Evolutionary conservation across 1,139 yeast genomes (phyloP).

Genomic region (Spencermartinsiella ligniputridi): DNA sequence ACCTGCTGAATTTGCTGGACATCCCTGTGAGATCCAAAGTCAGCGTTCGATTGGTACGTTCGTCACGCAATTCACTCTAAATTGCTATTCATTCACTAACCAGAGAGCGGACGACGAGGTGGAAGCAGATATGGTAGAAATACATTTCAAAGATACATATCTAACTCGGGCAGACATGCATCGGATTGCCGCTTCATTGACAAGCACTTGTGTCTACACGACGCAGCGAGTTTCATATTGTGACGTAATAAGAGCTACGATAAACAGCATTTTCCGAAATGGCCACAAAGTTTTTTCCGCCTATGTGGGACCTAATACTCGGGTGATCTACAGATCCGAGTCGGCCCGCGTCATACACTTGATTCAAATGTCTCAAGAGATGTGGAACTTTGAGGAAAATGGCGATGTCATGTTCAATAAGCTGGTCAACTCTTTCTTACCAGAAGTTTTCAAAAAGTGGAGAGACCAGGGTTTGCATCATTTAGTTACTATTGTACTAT

Average conservation of each 20-base stretch:
- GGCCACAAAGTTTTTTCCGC: slow-evolving; percentile 54
- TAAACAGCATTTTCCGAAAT: slow-evolving; percentile 62
- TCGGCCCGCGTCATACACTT: slow-evolving; percentile 80
- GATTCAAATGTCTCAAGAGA: slow-evolving; percentile 86
- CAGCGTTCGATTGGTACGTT: slow-evolving; percentile 47
- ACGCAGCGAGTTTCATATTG: slow-evolving; percentile 64
- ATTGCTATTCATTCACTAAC: background rate
- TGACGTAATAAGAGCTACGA: slow-evolving; percentile 58
- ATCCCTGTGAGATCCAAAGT: slow-evolving; percentile 64
- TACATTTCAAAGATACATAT: slow-evolving; percentile 74
- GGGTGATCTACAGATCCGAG: slow-evolving; percentile 82
- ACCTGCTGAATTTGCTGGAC: slow-evolving; percentile 58
- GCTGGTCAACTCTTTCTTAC: slow-evolving; percentile 83
- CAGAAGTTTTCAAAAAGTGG: slow-evolving; percentile 87
- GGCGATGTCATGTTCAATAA: slow-evolving; percentile 94
- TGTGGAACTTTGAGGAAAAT: slow-evolving; percentile 98
- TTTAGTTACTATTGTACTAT: slow-evolving; percentile 82
- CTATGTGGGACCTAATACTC: slow-evolving; percentile 70
- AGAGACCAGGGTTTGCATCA: slow-evolving; percentile 83
- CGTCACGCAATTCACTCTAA: slow-evolving; percentile 6
- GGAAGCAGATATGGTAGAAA: slow-evolving; percentile 77
- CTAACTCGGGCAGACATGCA: slow-evolving; percentile 93
- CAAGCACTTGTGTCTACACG: slow-evolving; percentile 59
- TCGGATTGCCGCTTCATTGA: slow-evolving; percentile 63
- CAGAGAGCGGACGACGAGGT: slow-evolving; percentile 39